phyloP scores from a whole-genome alignment of 768 basidiomycete species.

The Mycena floridula region DNA sequence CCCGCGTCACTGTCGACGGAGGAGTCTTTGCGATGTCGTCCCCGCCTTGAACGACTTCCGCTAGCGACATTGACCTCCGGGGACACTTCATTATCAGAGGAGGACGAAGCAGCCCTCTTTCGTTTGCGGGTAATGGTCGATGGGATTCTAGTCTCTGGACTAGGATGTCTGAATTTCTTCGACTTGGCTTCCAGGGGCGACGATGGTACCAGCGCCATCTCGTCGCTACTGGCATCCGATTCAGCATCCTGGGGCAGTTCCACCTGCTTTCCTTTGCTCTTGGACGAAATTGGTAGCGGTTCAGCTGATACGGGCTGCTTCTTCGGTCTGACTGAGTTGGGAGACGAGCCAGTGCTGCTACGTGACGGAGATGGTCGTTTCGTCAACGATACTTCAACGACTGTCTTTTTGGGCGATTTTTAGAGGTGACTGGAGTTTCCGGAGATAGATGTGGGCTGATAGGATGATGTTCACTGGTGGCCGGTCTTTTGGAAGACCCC shows the following conservation, averaged over 20 bases:
- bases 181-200: neutral
- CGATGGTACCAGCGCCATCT: neutral
- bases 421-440: neutral
- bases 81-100: too few species aligned
- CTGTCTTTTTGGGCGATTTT: neutral
- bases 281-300: neutral
- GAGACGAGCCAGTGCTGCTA: neutral
- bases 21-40: neutral
- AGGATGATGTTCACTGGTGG: neutral
- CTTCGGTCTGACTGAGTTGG: too few species aligned
- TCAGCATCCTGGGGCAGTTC: neutral
- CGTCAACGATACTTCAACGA: neutral
- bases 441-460: neutral
- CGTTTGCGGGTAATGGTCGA: neutral
- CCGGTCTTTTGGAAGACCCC: neutral
- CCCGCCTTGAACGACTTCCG: neutral
- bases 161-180: neutral
- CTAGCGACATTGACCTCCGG: too few species aligned
- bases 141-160: neutral
- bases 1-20: neutral
- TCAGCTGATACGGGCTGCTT: neutral
- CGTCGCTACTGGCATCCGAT: neutral
- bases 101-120: neutral
- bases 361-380: neutral
- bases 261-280: neutral